Base-by-base conservation (phyloP, 495 filamentous ascomycete genomes). In the Tuber melanosporum region DNA sequence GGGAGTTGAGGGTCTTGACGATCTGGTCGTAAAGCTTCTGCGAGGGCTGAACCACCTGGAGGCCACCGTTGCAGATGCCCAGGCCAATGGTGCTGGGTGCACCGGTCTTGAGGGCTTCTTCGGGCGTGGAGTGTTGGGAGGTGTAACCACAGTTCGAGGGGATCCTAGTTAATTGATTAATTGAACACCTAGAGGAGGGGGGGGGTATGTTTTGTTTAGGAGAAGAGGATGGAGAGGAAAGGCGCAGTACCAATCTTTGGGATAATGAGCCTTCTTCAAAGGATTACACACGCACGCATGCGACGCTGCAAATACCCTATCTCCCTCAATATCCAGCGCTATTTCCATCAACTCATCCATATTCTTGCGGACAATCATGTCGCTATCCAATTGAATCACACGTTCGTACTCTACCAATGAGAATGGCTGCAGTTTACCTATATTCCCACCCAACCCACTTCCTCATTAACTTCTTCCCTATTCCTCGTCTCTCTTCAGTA, bases 271-370 rank as follows among this genome's bases (percentile, higher is more conserved):
- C 83, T 91, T 91, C 71, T 90, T 87, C 76, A 92, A 82, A 17
- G 93, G 92, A 85, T 95, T 96, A 85, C 93, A 96, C 15, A 91
- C 88, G 85, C 93, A 96, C 4, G 93, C 93, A 83, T 93, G 91
- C 76, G 88, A 88, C 2, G 91, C 90, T 0, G 91, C 92, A 83
- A 94, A 93, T 14, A 94, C 90, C 43, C 87, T 85, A 66, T 75
- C 22, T 7, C 79, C 78, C 2, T 88, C 85, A 62, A 84, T 80
- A 82, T 94, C 92, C 22, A 95, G 87, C 78, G 87, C 83, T 9
- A 95, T 43, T 8, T 92, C 90, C 92, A 95, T 94, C 73, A 96
- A 84, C 84, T 94, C 93, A 82, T 96, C 93, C 91, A 96, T 95
- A 82, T 94, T 94, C 75, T 86, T 85, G 73, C 89, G 85, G 7